phyloP scores from a whole-genome alignment of 192 early-diverging fungal species.

The Entomortierella chlamydospora region DNA sequence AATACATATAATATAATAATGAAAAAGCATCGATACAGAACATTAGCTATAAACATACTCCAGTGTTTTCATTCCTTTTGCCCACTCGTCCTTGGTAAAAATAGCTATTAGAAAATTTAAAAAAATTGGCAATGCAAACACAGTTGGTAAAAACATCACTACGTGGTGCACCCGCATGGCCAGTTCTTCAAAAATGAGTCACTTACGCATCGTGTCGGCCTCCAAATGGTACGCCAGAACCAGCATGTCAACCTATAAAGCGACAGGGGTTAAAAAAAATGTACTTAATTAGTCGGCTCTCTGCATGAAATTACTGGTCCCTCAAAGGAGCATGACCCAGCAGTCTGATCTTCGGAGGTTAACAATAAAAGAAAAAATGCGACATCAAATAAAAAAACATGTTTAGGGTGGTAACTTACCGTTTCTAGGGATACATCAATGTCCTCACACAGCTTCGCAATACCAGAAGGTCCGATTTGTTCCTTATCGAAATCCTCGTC shows the following conservation, averaged over 20 bases:
- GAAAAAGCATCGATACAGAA: too few relatives aligned
- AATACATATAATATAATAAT: too few relatives aligned
- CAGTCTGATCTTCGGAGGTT: not conserved
- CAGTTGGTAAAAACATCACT: not conserved
- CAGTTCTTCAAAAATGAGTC: not conserved
- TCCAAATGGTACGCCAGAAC: slow-evolving; percentile 47
- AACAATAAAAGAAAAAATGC: not conserved
- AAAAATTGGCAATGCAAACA: not conserved
- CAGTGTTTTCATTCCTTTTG: slow-evolving; percentile 38
- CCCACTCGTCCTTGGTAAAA: slow-evolving; percentile 61
- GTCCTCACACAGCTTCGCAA: slow-evolving; percentile 47
- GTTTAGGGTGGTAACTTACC: slow-evolving; percentile 9
- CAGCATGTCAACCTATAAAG: slow-evolving; percentile 46
- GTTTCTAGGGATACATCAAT: slow-evolving; percentile 40
- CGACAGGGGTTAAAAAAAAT: too few relatives aligned
- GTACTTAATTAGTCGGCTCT: not conserved
- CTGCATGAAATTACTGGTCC: not conserved
- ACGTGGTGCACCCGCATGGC: too few relatives aligned
- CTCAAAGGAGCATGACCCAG: too few relatives aligned
- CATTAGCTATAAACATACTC: slow-evolving; percentile 9
- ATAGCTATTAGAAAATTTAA: slow-evolving; percentile 37
- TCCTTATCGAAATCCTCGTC: slow-evolving; percentile 44
- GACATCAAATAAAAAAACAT: too few relatives aligned
- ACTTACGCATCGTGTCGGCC: slow-evolving; percentile 54
- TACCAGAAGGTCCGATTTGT: slow-evolving; percentile 43